Evolutionary conservation across 495 filamentous ascomycete genomes (phyloP), one percentile per base, ranked within the genome.

Genomic region (Penicillium nucicola): DNA sequence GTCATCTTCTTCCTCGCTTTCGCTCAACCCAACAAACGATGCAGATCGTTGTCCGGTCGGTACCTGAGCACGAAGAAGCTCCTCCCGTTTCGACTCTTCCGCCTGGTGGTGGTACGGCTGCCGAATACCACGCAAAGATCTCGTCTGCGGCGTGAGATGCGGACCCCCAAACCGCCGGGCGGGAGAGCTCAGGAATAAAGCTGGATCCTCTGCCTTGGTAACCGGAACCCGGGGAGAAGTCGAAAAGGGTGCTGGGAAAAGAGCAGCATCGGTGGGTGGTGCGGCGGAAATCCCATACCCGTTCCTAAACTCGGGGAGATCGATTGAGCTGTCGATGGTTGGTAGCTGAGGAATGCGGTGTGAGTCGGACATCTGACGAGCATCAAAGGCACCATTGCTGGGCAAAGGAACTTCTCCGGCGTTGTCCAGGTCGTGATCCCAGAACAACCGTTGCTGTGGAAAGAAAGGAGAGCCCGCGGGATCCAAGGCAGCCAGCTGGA

Each of bases 401-500:
- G 54, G 53, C 11, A 68, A 41, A 17, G 64, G 58, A 30, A 65
- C 30, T 13, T 61, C 61, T 39, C 51, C 46, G 17, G 65, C 48
- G 20, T 62, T 56, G 2, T 66, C 65, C 1, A 74, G 56, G 41
- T 83, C 77, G 12, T 85, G 74, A 51, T 92, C 89, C 88, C 88
- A 93, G 61, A 91, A 90, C 20, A 85, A 64, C 45, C 82, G 80
- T 34, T 84, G 77, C 53, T 85, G 82, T 6, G 77, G 78, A 48
- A 85, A 85, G 43, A 79, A 77, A 8, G 86, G 83, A 17, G 84
- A 87, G 5, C 83, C 77, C 32, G 85, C 81, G 1, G 89, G 83
- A 25, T 87, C 86, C 2, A 87, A 80, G 50, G 86, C 78, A 10
- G 80, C 80, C 54, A 90, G 84, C 22, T 82, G 79, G 57, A 91